Base-by-base conservation (phyloP, 108 stramenopile species). In the Cylindrotheca closterium region DNA sequence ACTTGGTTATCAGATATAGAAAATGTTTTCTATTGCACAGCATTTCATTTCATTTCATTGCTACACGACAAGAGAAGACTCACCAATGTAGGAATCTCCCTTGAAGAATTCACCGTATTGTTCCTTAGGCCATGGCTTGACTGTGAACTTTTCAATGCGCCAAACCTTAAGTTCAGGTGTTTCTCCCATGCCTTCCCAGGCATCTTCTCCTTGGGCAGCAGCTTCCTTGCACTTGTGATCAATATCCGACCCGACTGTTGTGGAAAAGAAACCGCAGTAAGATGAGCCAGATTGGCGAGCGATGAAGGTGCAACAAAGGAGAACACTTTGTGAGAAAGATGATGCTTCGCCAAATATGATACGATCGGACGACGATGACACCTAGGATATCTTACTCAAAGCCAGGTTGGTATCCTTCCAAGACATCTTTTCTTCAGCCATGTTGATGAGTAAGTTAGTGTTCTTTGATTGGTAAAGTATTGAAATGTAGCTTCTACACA, bases 21-120 rank as follows among this genome's bases (percentile, higher is more conserved):
- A n/a, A n/a, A n/a, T n/a, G n/a, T n/a, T n/a, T n/a, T n/a, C n/a
- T n/a, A n/a, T n/a, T n/a, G n/a, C n/a, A n/a, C n/a, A n/a, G n/a
- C n/a, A n/a, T n/a, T n/a, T n/a, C n/a, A 42, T 10, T 42, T 15
- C 37, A 42, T 10, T 10, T 42, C 10, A 42, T 10, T 15, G 37
- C 26, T 64, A 33, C 25, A 64, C 27, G n/a, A 54, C 18, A 51
- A 56, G 67, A 7, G 90, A 89, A 34, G 37, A 95, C 59, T 3
- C 90, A 42, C 37, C 70, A 60, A 97, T 87, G 83, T 96, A 96
- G 18, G 86, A 85, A 73, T 96, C 93, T 15, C 95, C 95, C n/a
- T 63, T 67, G 78, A 81, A 79, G 80, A 97, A 96, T 33, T 74
- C 63, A 12, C 96, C 96, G 54, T 89, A 78, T 30, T 73, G 75